Base-by-base conservation (phyloP, 169 alveolate genomes). In the Plasmodium fragile region DNA sequence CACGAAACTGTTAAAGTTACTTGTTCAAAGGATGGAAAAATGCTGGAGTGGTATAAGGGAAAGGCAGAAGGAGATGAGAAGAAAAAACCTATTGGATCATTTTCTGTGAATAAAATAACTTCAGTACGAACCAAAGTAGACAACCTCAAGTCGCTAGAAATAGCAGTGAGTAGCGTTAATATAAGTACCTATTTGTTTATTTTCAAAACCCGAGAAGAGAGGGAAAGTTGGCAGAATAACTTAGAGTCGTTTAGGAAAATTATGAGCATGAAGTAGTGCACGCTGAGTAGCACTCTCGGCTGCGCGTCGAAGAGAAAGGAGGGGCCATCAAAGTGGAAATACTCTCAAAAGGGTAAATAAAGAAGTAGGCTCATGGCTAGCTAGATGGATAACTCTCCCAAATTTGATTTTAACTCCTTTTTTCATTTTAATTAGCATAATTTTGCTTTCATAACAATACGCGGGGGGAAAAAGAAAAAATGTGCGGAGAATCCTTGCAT, bases 151-250 rank as follows among this genome's bases (percentile, higher is more conserved):
- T 95, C 95, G 36, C 81, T 96, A 72, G 97, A 96, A 73, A 94
- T 96, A 65, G 53, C 95, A 43, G 96, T 92, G 22, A 95, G 96
- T 78, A 94, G 93, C 73, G 82, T 85, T n/a, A 73, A 85, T 30
- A 85, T 85, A 73, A 93, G 83, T 59, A 71, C 92, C n/a, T 96
- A 92, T 55, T 69, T 95, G 39, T 94, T 96, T 84, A 85, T 81
- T 90, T 96, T 96, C 93, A 96, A 94, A 82, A 94, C 97, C 3
- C 43, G 95, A 25, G 97, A 94, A 28, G 97, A 96, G 52, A 83
- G 97, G 49, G 97, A 94, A 53, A 85, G 94, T 81, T 96, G 97
- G 97, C 97, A 96, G 81, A 94, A 72, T 52, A 92, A 94, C 69
- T 92, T 96, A 43, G 96, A 96, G 69, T 80, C 93, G n/a, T 94